phyloP scores from a whole-genome alignment of 345 rosid species.

The Gynandropsis gynandra region DNA sequence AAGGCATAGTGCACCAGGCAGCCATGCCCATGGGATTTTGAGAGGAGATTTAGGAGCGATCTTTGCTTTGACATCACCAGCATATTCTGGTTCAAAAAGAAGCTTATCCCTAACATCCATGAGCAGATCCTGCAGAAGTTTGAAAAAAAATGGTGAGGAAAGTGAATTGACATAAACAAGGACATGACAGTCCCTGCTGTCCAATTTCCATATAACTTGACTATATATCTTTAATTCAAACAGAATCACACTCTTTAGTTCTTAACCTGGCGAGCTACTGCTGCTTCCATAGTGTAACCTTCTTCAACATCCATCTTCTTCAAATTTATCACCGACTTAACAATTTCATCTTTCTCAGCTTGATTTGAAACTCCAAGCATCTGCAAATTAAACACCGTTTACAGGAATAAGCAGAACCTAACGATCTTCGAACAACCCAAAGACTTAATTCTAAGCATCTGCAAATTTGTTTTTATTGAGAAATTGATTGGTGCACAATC shows the following conservation, averaged over 20 bases:
- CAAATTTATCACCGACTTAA: conserved; percentile 68
- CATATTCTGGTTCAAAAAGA: conserved; percentile 92
- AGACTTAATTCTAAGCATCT: neutral
- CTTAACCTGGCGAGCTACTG: conserved; percentile 68
- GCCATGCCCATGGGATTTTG: conserved; percentile 74
- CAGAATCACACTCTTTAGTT: conserved; percentile 15
- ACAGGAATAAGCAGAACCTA: neutral
- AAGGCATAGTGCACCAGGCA: conserved; percentile 88
- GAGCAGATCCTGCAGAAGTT: conserved; percentile 56
- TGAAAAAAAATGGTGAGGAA: neutral
- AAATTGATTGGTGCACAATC: too few species aligned
- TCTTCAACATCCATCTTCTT: conserved; percentile 75
- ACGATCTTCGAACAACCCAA: conserved; percentile 12
- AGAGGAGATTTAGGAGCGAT: conserved; percentile 71
- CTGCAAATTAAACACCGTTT: conserved; percentile 34
- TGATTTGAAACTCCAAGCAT: conserved; percentile 61
- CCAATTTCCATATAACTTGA: neutral
- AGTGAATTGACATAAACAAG: neutral
- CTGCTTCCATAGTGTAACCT: conserved; percentile 74
- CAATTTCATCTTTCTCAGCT: conserved; percentile 93
- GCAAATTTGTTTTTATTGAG: too few species aligned
- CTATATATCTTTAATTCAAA: neutral
- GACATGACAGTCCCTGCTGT: neutral
- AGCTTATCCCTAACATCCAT: conserved; percentile 93
- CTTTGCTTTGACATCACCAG: conserved; percentile 68